Evolutionary conservation across 1,284 basidiomycete genomes (phyloP).

Genomic region (Apiotrichum mycotoxinovorans): DNA sequence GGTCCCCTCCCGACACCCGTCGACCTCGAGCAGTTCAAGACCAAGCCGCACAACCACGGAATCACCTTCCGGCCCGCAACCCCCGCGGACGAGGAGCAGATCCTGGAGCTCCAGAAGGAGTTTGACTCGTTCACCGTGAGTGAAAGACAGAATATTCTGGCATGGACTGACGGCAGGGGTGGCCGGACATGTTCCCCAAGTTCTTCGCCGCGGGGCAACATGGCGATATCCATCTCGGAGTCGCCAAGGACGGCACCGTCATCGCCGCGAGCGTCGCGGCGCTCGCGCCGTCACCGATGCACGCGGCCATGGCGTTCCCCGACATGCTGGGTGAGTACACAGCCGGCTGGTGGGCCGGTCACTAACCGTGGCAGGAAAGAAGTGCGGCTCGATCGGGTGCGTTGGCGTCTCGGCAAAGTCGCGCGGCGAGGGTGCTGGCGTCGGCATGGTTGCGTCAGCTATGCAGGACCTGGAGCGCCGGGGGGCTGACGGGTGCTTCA

Average conservation of each 20-base stretch:
- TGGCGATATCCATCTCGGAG: conserved; percentile 20
- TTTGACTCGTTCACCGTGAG: conserved; percentile 23
- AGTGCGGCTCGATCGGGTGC: conserved; percentile 19
- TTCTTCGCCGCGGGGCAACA: conserved; percentile 14
- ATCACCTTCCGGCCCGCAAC: conserved; percentile 17
- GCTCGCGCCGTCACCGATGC: conserved; percentile 7
- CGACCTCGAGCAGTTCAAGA: conserved; percentile 10
- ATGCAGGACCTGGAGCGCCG: conserved; percentile 15
- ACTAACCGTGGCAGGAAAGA: conserved; percentile 10
- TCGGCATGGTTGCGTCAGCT: conserved; percentile 22
- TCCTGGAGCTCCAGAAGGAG: conserved; percentile 19
- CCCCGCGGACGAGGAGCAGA: conserved; percentile 8
- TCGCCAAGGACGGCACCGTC: conserved; percentile 13
- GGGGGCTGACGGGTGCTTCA: conserved; percentile 28
- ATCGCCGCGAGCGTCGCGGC: conserved; percentile 25
- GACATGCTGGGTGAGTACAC: conserved; percentile 16
- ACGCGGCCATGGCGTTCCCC: conserved; percentile 17
- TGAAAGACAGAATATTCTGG: not conserved
- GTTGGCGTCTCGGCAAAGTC: conserved; percentile 20
- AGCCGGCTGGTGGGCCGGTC: not conserved
- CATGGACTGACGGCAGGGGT: conserved; percentile 19
- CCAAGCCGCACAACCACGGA: conserved; percentile 10
- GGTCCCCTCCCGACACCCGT: conserved; percentile 1
- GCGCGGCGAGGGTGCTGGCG: conserved; percentile 18
- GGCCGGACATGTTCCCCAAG: conserved; percentile 26